phyloP scores from a whole-genome alignment of 345 rosid species.

The Ceriops zippeliana region DNA sequence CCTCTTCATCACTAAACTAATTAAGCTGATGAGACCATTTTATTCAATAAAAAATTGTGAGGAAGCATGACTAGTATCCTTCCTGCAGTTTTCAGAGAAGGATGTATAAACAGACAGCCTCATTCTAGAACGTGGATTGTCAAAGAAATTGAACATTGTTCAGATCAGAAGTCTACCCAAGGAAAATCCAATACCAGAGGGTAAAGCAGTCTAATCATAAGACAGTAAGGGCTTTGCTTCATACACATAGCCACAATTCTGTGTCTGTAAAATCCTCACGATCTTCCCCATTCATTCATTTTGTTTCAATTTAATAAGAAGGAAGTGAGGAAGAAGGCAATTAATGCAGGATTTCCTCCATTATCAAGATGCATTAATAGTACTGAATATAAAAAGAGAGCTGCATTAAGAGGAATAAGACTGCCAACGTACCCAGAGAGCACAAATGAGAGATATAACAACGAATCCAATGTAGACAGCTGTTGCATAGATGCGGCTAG shows the following conservation, averaged over 20 bases:
- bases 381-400: not conserved
- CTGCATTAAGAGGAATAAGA: not conserved
- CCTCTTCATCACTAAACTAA: not conserved
- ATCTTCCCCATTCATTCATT: no score
- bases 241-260: no score
- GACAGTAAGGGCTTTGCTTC: no score
- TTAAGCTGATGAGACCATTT: not conserved
- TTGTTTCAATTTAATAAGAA: no score
- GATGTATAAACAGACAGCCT: not conserved
- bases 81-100: not conserved
- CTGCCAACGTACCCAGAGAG: constrained; percentile 63
- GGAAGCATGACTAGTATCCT: not conserved
- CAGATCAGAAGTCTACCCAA: no score
- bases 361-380: not conserved
- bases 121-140: not conserved
- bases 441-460: constrained; percentile 68
- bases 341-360: not conserved
- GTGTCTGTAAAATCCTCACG: no score
- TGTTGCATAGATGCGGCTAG: constrained; percentile 69
- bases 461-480: constrained; percentile 71
- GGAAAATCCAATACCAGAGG: not conserved
- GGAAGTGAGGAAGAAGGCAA: not conserved
- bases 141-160: not conserved
- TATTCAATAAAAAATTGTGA: not conserved
- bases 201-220: no score